Evolutionary conservation across 78 protist species (phyloP).

Genomic region (Cavenderia fasciculata): DNA sequence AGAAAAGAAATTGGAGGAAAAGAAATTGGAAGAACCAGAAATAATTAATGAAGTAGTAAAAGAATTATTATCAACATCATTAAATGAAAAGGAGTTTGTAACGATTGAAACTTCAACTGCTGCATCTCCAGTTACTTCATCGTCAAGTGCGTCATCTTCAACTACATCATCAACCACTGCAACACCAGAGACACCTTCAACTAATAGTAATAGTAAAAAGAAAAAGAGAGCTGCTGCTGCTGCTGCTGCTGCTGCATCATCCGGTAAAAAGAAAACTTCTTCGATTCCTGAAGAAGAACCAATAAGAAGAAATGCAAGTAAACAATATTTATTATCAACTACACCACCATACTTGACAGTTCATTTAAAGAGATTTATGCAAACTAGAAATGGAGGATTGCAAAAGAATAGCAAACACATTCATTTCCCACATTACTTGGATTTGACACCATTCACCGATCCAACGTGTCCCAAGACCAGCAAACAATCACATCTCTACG

Average conservation of each 20-base stretch:
- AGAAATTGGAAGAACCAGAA: too few species aligned
- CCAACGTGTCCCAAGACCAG: background rate
- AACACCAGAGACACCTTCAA: background rate
- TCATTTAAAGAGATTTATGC: conserved; percentile 74
- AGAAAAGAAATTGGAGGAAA: too few species aligned
- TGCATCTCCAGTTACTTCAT: too few species aligned
- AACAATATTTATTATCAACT: conserved; percentile 52
- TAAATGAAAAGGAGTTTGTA: too few species aligned
- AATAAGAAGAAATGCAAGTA: conserved; percentile 70
- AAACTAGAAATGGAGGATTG: conserved; percentile 27
- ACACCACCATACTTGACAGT: conserved; percentile 69
- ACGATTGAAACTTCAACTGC: too few species aligned
- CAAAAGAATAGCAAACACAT: conserved; percentile 60
- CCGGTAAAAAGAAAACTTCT: background rate
- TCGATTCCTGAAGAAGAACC: conserved; percentile 18
- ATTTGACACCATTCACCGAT: conserved; percentile 56
- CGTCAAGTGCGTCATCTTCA: background rate
- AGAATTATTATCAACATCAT: too few species aligned
- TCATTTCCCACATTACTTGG: conserved; percentile 20
- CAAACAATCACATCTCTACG: conserved; percentile 2
- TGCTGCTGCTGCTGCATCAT: background rate
- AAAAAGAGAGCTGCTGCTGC: background rate
- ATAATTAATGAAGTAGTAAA: too few species aligned
- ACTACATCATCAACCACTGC: conserved; percentile 18
- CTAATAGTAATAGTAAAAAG: background rate